Evolutionary conservation across 2,329 filamentous ascomycete species (phyloP).

Genomic region (Pseudogymnoascus sp.): DNA sequence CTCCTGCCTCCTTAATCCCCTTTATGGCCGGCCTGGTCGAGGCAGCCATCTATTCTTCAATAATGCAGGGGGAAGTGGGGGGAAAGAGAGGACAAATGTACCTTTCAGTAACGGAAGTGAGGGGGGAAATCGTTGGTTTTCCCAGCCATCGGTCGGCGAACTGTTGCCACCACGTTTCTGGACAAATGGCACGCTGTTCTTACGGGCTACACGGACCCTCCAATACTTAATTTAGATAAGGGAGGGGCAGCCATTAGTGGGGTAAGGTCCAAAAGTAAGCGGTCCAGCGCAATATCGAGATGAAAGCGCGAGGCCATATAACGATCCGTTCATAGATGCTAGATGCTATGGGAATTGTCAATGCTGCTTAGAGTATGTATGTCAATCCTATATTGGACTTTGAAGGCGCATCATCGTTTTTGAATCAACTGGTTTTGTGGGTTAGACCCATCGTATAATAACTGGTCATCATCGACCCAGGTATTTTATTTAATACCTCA

Average conservation of each 20-base stretch:
- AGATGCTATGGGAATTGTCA: background rate
- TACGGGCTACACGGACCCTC: slow-evolving; percentile 6
- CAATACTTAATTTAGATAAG: slow-evolving; percentile 9
- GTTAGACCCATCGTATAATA: background rate
- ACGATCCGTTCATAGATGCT: slow-evolving; percentile 3
- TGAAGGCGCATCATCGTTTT: background rate
- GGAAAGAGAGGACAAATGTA: slow-evolving; percentile 1
- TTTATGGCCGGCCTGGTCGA: background rate
- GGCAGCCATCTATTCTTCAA: background rate
- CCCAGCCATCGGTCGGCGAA: background rate
- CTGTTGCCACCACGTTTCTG: background rate
- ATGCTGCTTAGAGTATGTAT: background rate
- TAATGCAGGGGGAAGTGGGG: background rate
- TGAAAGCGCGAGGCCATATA: background rate
- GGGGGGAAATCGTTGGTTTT: background rate
- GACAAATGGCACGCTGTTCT: slow-evolving; percentile 9
- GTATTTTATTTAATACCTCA: background rate
- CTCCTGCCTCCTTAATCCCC: background rate
- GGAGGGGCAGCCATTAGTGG: slow-evolving; percentile 6
- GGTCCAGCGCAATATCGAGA: slow-evolving; percentile 2
- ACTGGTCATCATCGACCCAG: slow-evolving; percentile 1
- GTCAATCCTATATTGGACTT: background rate
- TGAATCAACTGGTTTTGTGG: background rate
- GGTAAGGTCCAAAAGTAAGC: background rate
- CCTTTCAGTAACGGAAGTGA: background rate